Base-by-base conservation (phyloP, 306 rosid genomes). In the Gillenia trifoliata region DNA sequence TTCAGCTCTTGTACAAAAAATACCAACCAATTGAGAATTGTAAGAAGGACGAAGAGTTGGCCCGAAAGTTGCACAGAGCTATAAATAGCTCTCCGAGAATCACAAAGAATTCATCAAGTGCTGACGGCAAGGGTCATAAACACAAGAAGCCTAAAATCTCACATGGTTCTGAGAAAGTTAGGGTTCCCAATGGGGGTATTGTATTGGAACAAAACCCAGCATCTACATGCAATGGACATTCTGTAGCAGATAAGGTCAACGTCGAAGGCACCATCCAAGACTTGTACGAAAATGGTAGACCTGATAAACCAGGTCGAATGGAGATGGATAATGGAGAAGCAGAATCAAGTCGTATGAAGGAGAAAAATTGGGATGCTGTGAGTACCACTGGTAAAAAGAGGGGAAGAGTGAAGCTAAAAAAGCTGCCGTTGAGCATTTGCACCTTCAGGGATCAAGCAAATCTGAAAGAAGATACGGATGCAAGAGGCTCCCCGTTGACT, bases 31-130 rank as follows among this genome's bases (percentile, higher is more conserved):
- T 88, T 38, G 97, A 88, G 81, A 91, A 83, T 79, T 84, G 86
- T 72, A 83, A 75, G 80, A 93, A 85, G 83, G 98, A 93, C 65
- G 98, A 91, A 87, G 98, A 89, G 72, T 72, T 93, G 63, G 98
- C 98, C 77, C 91, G 91, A 19, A 93, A 86, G 59, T 83, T 93
- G 86, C 98, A 91, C 64, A 87, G 91, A 73, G 96, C 92, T 41
- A 93, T 93, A 59, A 93, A 93, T 77, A 93, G 97, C 84, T 93
- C 98, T 29, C 96, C 98, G 1, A 88, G 98, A 85, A 93, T 89
- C 72, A 74, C 88, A 3, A 91, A 82, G 87, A 87, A 75, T 40
- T 90, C 92, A 72, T 79, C 98, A 19, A 83, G 86, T 71, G 75
- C 97, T 43, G 91, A 87, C 61, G 83, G 77, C 5, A 92, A 82